Percentiles rank a stretch among this genome's conserved stretches.
phyloP scores from a whole-genome alignment of 2,329 filamentous ascomycete genomes.

The Diplodia sapinea region DNA sequence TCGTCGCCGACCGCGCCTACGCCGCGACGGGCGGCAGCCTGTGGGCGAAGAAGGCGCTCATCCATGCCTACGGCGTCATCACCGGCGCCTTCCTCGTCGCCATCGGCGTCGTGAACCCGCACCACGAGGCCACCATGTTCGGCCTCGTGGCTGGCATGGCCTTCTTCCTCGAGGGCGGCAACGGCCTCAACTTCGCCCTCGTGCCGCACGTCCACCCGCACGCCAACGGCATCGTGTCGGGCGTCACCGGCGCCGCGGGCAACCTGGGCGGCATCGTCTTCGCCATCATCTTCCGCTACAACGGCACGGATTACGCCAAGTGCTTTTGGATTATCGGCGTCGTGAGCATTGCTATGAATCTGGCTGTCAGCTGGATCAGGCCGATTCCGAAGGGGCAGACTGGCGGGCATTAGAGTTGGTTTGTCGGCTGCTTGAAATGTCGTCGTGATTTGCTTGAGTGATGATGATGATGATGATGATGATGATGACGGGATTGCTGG shows the following conservation, averaged over 20 bases:
- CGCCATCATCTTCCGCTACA: slow-evolving; percentile 81
- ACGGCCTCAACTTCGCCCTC: slow-evolving; percentile 84
- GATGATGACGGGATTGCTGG: no score
- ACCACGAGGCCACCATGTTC: slow-evolving; percentile 69
- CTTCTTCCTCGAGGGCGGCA: slow-evolving; percentile 82
- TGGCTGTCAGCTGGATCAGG: slow-evolving; percentile 68
- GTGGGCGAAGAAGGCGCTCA: slow-evolving; percentile 69
- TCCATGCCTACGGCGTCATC: slow-evolving; percentile 62
- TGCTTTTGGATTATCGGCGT: slow-evolving; percentile 83
- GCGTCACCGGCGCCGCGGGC: slow-evolving; percentile 77
- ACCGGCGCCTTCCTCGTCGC: slow-evolving; percentile 66
- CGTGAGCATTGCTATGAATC: slow-evolving; percentile 72
- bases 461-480: no score
- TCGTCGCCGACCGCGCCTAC: slow-evolving; percentile 64
- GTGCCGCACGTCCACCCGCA: slow-evolving; percentile 85
- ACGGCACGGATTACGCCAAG: slow-evolving; percentile 69
- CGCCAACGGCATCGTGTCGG: slow-evolving; percentile 78
- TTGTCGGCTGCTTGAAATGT: not conserved
- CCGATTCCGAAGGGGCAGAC: slow-evolving; percentile 62
- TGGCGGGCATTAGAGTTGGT: slow-evolving; percentile 46
- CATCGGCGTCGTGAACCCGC: slow-evolving; percentile 69
- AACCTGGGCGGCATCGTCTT: slow-evolving; percentile 88
- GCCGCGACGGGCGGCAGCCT: slow-evolving; percentile 54
- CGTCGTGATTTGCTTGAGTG: not conserved
- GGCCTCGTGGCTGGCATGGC: slow-evolving; percentile 78